Base-by-base conservation (phyloP, 2,329 filamentous ascomycete genomes). In the Aspergillus caelatus region DNA sequence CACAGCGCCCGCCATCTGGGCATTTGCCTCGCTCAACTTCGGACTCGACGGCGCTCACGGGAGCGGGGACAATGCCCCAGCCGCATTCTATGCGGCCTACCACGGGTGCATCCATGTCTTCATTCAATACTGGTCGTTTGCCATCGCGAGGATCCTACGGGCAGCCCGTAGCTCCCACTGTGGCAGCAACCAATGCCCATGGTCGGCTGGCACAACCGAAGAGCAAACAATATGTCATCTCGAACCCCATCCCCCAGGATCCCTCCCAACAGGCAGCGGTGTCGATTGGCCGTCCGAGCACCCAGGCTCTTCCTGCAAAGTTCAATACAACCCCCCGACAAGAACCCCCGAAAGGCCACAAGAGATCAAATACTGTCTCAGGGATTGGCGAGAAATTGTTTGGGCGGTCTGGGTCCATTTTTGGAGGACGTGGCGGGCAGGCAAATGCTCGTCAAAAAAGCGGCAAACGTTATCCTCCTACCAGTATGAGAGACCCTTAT, bases 101-200 rank as follows among this genome's bases (percentile, higher is more conserved):
- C 61, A 98, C 94, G 12, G 91, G 92, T 62, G 92, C 91, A 57
- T 95, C 93, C 2, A 88, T 94, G 83, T 85, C 88, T 63, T 91
- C 90, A 23, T 83, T 83, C 46, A 84, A 80, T 61, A 83, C 80
- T 66, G 84, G 82, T 63, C 76, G 88, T 65, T 85, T 95, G 57
- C 90, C 91, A 67, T 92, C 89, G 68, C 88, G 91, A 67, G 85
- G 91, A 76, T 90, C 91, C 62, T 97, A 98, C 77, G 92, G 92
- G 68, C 92, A 96, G 78, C 95, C 94, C 56, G 89, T 89, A 53
- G 92, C 93, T 61, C 94, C 95, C 34, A 88, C 93, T 55, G 89
- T 97, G 64, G 93, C 93, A 56, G 90, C 91, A 70, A 95, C 93
- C 58, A 97, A 95, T 77, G 93, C 87, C 4, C 91, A 97, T 76